Conservation (phyloP, 2,329 filamentous ascomycete genomes). For the Colletotrichum tropicicola region DNA sequence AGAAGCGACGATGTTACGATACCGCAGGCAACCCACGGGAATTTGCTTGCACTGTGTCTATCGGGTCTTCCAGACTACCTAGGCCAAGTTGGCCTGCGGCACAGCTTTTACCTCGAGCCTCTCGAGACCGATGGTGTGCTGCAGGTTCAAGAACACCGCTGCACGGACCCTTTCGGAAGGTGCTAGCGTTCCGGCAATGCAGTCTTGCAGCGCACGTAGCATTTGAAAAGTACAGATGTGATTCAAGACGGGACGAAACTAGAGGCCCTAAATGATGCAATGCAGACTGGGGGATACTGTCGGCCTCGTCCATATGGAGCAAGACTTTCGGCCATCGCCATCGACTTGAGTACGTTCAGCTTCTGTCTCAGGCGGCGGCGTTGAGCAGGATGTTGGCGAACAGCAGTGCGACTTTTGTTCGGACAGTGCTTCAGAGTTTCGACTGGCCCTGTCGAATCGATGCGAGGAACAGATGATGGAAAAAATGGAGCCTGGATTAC, state of each 20-base stretch:
- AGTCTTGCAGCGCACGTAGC: background rate
- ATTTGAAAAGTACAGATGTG: background rate
- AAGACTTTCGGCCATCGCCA: background rate
- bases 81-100: background rate
- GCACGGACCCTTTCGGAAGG: background rate
- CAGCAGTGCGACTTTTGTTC: background rate
- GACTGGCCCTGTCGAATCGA: background rate
- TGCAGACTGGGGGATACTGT: too few species aligned
- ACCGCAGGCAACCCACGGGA: too few species aligned
- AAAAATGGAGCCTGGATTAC: conserved; percentile 15
- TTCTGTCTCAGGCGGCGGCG: too few species aligned
- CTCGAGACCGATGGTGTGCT: background rate
- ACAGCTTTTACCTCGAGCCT: background rate
- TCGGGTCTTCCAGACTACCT: too few species aligned
- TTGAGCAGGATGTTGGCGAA: background rate
- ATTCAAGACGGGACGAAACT: background rate
- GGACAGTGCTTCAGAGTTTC: background rate
- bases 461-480: conserved; percentile 9
- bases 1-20: too few species aligned
- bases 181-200: conserved; percentile 1
- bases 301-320: too few species aligned
- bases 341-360: background rate
- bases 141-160: too few species aligned
- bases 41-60: too few species aligned
- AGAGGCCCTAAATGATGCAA: too few species aligned